These are phyloP conservation scores for Zoysia japonica DNA, from an alignment of 176 grass and related monocot species.

Conservation along the genomic window DNA sequence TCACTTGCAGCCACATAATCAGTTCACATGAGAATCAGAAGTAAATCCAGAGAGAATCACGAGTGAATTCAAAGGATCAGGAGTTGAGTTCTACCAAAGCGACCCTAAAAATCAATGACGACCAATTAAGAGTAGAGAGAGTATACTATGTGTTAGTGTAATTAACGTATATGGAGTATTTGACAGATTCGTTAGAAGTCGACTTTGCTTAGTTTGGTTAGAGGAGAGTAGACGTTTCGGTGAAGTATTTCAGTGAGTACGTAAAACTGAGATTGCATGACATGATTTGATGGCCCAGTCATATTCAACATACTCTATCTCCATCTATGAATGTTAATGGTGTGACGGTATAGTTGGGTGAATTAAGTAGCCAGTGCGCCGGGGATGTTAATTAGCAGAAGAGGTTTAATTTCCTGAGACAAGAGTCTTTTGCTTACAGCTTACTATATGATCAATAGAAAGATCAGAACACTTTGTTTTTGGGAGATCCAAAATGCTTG, in stretches of 20 bases:
- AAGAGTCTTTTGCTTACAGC: not conserved
- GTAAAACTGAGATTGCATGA: not conserved
- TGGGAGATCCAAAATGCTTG: slow-evolving; percentile 47
- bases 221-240: not conserved
- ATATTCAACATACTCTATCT: slow-evolving; percentile 6
- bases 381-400: not conserved
- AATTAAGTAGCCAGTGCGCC: not conserved
- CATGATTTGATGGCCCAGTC: not conserved
- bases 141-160: too few species aligned
- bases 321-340: not conserved
- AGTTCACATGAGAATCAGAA: too few species aligned
- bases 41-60: too few species aligned
- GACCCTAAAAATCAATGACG: too few species aligned
- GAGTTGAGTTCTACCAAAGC: too few species aligned
- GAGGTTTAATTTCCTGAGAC: not conserved
- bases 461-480: not conserved
- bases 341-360: not conserved
- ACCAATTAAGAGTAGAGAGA: too few species aligned
- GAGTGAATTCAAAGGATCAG: too few species aligned
- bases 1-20: too few species aligned
- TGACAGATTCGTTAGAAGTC: slow-evolving; percentile 1
- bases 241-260: not conserved
- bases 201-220: not conserved
- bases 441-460: too few species aligned
- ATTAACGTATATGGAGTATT: not conserved